Conservation (phyloP, 495 filamentous ascomycete species). For the Penicillium coprophilum region DNA sequence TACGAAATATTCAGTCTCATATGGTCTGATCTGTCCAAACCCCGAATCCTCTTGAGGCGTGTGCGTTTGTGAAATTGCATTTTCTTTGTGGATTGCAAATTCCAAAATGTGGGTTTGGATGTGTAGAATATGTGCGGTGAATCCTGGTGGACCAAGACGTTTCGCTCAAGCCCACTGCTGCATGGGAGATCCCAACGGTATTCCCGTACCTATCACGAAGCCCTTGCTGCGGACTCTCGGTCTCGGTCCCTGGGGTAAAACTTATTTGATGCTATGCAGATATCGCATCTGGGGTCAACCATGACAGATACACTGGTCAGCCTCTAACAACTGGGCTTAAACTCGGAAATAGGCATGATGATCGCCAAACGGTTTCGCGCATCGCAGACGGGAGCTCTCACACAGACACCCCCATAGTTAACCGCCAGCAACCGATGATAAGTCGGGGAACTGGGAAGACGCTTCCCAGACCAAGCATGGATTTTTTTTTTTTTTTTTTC, state of each 20-base stretch:
- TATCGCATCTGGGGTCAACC: conserved; percentile 7
- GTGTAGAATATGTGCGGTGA: conserved; percentile 1
- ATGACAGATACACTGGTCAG: conserved; percentile 14
- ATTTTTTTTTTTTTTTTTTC: conserved; percentile 11
- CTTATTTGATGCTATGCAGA: conserved; percentile 8
- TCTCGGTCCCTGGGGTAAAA: conserved; percentile 2
- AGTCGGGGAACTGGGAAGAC: conserved; percentile 15
- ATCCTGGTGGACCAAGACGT: conserved; percentile 4
- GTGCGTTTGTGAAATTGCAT: conserved; percentile 1
- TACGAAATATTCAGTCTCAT: conserved; percentile 6
- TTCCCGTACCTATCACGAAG: conserved; percentile 1
- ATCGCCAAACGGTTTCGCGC: conserved; percentile 34
- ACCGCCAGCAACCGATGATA: conserved; percentile 4
- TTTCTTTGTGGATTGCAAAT: not conserved
- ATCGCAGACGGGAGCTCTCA: conserved; percentile 12
- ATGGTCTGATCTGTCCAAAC: conserved; percentile 13
- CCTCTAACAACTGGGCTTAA: not conserved
- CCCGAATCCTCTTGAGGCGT: conserved; percentile 9
- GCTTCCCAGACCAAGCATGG: conserved; percentile 1
- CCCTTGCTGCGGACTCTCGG: conserved; percentile 11
- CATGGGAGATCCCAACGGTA: conserved; percentile 8
- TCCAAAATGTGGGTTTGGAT: conserved; percentile 8
- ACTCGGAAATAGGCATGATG: conserved; percentile 21
- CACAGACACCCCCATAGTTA: not conserved
- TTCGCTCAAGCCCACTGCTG: not conserved